Percentiles rank a stretch among this genome's conserved stretches.
Conservation (phyloP, 2,329 filamentous ascomycete species). For the Zymoseptoria brevis region DNA sequence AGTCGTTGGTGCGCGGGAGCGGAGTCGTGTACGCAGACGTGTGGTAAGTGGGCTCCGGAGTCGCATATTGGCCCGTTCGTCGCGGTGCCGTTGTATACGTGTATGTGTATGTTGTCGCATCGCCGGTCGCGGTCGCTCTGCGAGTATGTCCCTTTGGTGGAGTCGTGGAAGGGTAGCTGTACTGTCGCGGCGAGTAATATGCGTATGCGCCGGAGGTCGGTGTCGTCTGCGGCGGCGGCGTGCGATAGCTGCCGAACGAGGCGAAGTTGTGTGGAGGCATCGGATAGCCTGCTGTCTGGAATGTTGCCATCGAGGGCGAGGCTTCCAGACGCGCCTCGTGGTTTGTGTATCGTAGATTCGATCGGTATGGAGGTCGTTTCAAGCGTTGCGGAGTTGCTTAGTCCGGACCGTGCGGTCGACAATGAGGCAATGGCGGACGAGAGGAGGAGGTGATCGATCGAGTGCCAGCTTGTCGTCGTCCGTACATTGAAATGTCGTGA, state of each 20-base stretch:
- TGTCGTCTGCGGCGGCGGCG: slow-evolving; percentile 43
- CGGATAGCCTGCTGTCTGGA: slow-evolving; percentile 29
- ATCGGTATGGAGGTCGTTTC: not conserved
- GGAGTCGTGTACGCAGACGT: slow-evolving; percentile 41
- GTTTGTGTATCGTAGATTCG: slow-evolving; percentile 11
- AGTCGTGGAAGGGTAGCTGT: slow-evolving; percentile 41
- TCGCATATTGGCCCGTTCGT: slow-evolving; percentile 14
- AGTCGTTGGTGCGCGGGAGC: slow-evolving; percentile 48
- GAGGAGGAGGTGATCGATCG: slow-evolving; percentile 20
- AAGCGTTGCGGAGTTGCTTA: slow-evolving; percentile 9
- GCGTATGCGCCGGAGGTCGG: slow-evolving; percentile 31
- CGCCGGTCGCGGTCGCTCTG: slow-evolving; percentile 45
- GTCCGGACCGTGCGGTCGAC: slow-evolving; percentile 22
- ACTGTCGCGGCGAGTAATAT: slow-evolving; percentile 49
- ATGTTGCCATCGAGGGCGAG: slow-evolving; percentile 26
- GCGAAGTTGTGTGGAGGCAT: slow-evolving; percentile 42
- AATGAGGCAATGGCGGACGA: slow-evolving; percentile 23
- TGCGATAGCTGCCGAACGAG: slow-evolving; percentile 39
- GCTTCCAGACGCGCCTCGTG: slow-evolving; percentile 30
- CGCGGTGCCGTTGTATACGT: slow-evolving; percentile 30
- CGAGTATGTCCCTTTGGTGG: slow-evolving; percentile 44
- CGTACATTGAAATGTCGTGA: slow-evolving; percentile 22
- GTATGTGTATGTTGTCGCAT: slow-evolving; percentile 39
- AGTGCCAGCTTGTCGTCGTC: slow-evolving; percentile 17
- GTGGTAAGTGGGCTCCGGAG: slow-evolving; percentile 28